Evolutionary conservation across 176 grass and related monocot genomes (phyloP), one percentile per base, ranked within the genome.

Genomic region (Areca catechu): DNA sequence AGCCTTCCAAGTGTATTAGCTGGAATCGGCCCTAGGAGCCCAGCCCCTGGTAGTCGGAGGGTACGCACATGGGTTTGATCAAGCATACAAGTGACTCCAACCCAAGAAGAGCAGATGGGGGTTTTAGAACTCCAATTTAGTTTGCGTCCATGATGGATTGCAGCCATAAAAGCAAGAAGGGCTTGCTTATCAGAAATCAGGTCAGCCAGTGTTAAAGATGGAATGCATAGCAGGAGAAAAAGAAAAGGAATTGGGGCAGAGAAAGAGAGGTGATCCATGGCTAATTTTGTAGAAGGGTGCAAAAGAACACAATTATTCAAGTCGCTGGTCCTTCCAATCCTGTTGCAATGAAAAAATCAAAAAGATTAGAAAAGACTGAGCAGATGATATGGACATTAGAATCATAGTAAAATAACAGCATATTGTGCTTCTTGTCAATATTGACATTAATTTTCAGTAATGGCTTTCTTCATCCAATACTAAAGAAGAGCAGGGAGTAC

Each of bases 151-250:
- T 61, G 59, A 61, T 29, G 59, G 9, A 61, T 12, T 14, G 59
- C 30, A 43, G 17, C 16, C n/a, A 17, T 18, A 19, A 61, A 61
- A 1, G 19, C 28, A 29, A 61, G n/a, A 10, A 61, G 59, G 4
- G 59, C 59, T 61, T 61, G 59, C 59, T 4, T 17, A 43, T 61
- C 59, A 48, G 59, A 61, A 2, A 10, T 61, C 17, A 61, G 48
- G 28, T 61, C 28, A 61, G 28, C 59, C 20, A 43, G 21, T 7
- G 28, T 20, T 18, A 61, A 15, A 19, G 28, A 24, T 23, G 66
- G 77, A 69, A 83, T 48, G 63, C 21, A 72, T 60, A 80, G 50
- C 62, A 80, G 60, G 20, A 96, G 56, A 59, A 88, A 50, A 74
- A 61, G 63, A 60, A 70, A 65, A 56, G 68, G 15, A 61, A 90